phyloP scores from a whole-genome alignment of 768 basidiomycete genomes.

The Leucocoprinus birnbaumii region DNA sequence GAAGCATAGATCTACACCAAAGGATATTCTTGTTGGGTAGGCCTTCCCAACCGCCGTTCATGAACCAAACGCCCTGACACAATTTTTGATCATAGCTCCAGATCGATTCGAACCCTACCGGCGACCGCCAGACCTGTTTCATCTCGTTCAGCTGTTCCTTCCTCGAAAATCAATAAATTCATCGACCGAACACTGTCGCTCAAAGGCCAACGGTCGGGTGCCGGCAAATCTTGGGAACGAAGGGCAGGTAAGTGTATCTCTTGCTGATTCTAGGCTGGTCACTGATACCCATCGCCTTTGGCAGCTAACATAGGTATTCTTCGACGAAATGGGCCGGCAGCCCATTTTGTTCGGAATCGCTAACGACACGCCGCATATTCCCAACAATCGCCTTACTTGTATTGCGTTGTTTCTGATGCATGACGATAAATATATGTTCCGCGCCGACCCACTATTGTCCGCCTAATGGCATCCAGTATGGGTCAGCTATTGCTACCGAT shows the following conservation, averaged over 20 bases:
- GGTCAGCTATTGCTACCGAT: no score
- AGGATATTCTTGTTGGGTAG: conserved; percentile 58
- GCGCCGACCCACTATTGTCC: no score
- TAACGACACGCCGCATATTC: no score
- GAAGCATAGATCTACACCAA: conserved; percentile 30
- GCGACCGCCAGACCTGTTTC: conserved; percentile 15
- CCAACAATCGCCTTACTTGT: no score
- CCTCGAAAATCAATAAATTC: conserved; percentile 49
- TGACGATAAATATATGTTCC: no score
- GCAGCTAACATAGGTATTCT: conserved; percentile 57
- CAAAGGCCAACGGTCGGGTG: conserved; percentile 31
- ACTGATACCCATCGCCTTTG: background rate
- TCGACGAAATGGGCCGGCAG: conserved; percentile 50
- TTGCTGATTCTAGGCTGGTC: background rate
- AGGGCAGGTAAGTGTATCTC: conserved; percentile 43
- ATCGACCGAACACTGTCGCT: conserved; percentile 48
- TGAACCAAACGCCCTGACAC: background rate
- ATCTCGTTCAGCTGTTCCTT: conserved; percentile 42
- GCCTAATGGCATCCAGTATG: no score
- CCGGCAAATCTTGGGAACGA: conserved; percentile 54
- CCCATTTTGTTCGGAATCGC: conserved; percentile 43
- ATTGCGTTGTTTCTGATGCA: no score
- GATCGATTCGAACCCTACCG: conserved; percentile 49
- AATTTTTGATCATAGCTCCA: conserved; percentile 36
- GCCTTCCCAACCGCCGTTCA: conserved; percentile 18